Conservation (phyloP, 106 monocot genomes). For the Chionographis japonica region DNA sequence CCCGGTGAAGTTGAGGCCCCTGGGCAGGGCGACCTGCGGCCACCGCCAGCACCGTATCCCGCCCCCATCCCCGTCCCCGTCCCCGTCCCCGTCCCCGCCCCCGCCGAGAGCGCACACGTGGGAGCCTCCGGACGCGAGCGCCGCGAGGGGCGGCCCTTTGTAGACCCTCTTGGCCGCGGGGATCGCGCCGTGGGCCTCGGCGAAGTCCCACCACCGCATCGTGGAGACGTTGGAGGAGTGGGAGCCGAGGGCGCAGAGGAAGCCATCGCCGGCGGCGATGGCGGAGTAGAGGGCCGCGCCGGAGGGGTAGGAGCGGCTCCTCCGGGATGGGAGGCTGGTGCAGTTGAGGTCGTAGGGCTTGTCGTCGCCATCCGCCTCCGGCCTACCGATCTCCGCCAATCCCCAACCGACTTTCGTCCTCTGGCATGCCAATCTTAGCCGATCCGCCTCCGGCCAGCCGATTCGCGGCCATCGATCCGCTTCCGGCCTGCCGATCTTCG, state of each 20-base stretch:
- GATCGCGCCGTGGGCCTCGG: neutral
- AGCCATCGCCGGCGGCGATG: constrained; percentile 71
- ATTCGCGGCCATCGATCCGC: no score
- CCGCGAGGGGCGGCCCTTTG: constrained; percentile 25
- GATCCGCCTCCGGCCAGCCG: no score
- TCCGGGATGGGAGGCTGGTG: constrained; percentile 29
- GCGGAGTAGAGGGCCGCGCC: constrained; percentile 39
- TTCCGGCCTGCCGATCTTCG: no score
- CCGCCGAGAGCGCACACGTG: constrained; percentile 75
- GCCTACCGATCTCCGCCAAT: no score
- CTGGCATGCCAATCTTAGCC: no score
- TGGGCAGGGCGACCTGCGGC: constrained; percentile 25
- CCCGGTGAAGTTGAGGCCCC: constrained; percentile 10
- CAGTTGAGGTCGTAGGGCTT: constrained; percentile 43
- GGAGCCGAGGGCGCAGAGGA: constrained; percentile 61
- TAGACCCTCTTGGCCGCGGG: constrained; percentile 41
- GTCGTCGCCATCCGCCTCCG: no score
- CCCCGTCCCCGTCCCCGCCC: no score
- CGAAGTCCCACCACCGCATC: constrained; percentile 91
- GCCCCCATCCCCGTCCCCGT: no score
- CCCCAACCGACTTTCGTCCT: no score
- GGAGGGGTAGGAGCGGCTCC: constrained; percentile 26
- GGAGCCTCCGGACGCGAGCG: constrained; percentile 40
- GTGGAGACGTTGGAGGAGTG: constrained; percentile 3
- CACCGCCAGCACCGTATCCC: constrained; percentile 67